phyloP scores from a whole-genome alignment of 768 basidiomycete species.

The Candolleomyces aberdarensis region DNA sequence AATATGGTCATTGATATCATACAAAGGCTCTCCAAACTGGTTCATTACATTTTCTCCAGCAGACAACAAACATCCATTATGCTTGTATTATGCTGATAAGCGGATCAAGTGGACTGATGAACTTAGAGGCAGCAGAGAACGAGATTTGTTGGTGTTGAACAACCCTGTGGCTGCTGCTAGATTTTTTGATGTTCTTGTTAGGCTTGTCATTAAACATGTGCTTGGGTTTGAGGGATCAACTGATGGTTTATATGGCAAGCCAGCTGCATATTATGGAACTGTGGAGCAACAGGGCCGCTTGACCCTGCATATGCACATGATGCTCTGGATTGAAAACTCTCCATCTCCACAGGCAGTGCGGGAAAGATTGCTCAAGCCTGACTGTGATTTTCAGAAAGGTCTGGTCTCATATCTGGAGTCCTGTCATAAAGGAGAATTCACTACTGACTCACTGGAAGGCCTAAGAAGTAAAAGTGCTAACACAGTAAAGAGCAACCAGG shows the following conservation, averaged over 20 bases:
- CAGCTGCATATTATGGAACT: constrained; percentile 33
- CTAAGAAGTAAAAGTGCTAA: neutral
- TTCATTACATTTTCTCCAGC: constrained; percentile 36
- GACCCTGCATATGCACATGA: constrained; percentile 32
- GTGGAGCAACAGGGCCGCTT: constrained; percentile 37
- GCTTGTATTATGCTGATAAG: constrained; percentile 28
- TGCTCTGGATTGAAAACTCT: constrained; percentile 29
- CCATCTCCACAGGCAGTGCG: constrained; percentile 28
- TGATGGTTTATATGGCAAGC: constrained; percentile 25
- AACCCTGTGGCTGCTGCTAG: constrained; percentile 27
- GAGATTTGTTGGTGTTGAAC: constrained; percentile 1
- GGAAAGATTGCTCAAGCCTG: constrained; percentile 17
- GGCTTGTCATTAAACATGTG: constrained; percentile 27
- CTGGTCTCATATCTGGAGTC: constrained; percentile 31
- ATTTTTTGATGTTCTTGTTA: constrained; percentile 30
- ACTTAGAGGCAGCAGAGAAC: constrained; percentile 4
- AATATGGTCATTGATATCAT: constrained; percentile 15
- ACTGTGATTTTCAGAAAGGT: constrained; percentile 21
- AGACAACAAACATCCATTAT: constrained; percentile 29
- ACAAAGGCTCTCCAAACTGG: constrained; percentile 27
- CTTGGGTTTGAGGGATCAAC: constrained; percentile 15
- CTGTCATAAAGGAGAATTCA: constrained; percentile 28
- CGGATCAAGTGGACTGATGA: constrained; percentile 19
- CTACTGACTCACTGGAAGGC: constrained; percentile 17
- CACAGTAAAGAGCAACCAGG: too few species aligned